Evolutionary conservation across 768 basidiomycete genomes (phyloP).

Genomic region (Coprinellus aureogranulatus): DNA sequence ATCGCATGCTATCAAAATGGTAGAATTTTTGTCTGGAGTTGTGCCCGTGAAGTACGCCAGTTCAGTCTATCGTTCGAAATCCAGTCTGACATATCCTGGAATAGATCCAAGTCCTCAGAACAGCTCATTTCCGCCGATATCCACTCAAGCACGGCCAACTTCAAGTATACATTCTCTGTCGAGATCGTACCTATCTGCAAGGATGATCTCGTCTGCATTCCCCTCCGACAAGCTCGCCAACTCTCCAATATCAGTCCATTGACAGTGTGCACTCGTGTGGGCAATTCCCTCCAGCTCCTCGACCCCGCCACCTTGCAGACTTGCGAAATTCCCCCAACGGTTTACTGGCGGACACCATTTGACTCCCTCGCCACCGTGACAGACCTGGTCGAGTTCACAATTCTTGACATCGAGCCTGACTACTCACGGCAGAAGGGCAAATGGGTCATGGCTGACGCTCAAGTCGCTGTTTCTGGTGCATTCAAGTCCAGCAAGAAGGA

Average conservation of each 20-base stretch:
- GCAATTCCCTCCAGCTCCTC: conserved; percentile 86
- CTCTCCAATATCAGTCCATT: conserved; percentile 88
- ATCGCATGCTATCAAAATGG: conserved; percentile 94
- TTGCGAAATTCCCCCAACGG: conserved; percentile 71
- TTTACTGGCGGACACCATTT: conserved; percentile 94
- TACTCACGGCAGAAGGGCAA: conserved; percentile 59
- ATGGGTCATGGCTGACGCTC: conserved; percentile 75
- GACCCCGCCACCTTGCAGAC: conserved; percentile 85
- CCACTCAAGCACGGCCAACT: conserved; percentile 89
- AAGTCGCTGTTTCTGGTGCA: conserved; percentile 82
- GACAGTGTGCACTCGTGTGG: conserved; percentile 85
- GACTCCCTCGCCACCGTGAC: conserved; percentile 75
- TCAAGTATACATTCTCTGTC: conserved; percentile 96
- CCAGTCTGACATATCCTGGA: too few species aligned
- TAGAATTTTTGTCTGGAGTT: conserved; percentile 84
- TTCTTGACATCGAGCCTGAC: conserved; percentile 90
- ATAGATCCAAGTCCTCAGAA: conserved; percentile 88
- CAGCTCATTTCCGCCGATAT: conserved; percentile 92
- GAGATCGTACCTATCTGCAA: conserved; percentile 98
- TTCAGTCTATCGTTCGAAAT: not conserved
- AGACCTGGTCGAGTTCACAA: conserved; percentile 91
- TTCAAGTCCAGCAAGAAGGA: conserved; percentile 54
- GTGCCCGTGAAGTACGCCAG: conserved; percentile 77
- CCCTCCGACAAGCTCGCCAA: conserved; percentile 74
- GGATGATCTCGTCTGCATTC: conserved; percentile 93